phyloP scores from a whole-genome alignment of 192 early-diverging fungal species.

The Obelidium mucronatum region DNA sequence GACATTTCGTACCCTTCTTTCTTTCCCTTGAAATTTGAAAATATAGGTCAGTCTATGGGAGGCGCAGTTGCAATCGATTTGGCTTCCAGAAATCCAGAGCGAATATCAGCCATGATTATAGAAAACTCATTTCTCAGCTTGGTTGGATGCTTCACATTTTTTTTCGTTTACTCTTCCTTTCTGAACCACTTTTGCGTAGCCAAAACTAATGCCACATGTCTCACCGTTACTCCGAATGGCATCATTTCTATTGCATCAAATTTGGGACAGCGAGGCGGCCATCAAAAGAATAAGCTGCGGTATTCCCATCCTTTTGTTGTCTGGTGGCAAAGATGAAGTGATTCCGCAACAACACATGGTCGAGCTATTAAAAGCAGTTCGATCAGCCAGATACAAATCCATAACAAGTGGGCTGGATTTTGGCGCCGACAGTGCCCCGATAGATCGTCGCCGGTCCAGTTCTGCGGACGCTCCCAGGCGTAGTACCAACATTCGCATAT shows the following conservation, averaged over 20 bases:
- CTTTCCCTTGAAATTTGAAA: not conserved
- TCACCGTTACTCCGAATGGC: slow-evolving; percentile 77
- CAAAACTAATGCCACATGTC: slow-evolving; percentile 85
- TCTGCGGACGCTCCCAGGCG: no score
- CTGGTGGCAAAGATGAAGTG: slow-evolving; percentile 84
- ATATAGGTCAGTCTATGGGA: slow-evolving; percentile 85
- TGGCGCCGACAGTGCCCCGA: not conserved
- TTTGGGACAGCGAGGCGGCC: slow-evolving; percentile 82
- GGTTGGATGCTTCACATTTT: slow-evolving; percentile 49
- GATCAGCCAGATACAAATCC: slow-evolving; percentile 45
- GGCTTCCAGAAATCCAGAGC: slow-evolving; percentile 77
- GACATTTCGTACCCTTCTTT: not conserved
- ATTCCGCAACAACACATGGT: slow-evolving; percentile 90
- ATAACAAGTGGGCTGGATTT: not conserved
- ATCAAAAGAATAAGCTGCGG: slow-evolving; percentile 64
- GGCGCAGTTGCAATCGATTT: slow-evolving; percentile 94
- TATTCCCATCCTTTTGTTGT: slow-evolving; percentile 83
- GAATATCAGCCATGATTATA: slow-evolving; percentile 82
- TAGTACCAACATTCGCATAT: no score
- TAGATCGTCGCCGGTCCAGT: no score
- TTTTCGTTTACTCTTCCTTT: not conserved
- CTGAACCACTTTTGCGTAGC: slow-evolving; percentile 55
- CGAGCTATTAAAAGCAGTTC: slow-evolving; percentile 69
- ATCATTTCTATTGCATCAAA: slow-evolving; percentile 85
- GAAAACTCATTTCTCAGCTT: slow-evolving; percentile 95